Base-by-base conservation (phyloP, 805 yeast genomes). In the Spathaspora sp. region DNA sequence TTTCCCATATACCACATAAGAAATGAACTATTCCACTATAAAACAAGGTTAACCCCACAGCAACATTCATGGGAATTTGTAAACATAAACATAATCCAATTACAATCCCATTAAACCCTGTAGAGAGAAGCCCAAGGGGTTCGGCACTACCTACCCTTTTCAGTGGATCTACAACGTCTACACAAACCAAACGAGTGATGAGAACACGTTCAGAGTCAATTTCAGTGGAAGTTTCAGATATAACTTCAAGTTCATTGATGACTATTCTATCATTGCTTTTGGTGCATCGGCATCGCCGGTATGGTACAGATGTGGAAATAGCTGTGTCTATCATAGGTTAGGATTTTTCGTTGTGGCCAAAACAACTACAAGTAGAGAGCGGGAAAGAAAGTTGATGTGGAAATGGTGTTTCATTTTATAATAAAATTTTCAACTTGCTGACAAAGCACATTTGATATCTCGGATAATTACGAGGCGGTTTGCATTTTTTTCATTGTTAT, bases 1-100 rank as follows among this genome's bases (percentile, higher is more conserved):
- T 70, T 63, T 83, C 87, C 87, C 87, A 83, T 68, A 83, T 72
- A 26, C 88, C 89, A 16, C 86, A 86, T 32, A 78, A 64, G 18
- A 83, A 58, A 66, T 84, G 87, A 31, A 77, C 73, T 2, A 75
- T 58, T 9, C 89, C 88, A 48, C 88, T 88, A 56, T 83, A 83
- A 60, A 83, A 82, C 57, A 76, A 67, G 0, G 87, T 85, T 19
- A 75, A 58, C 14, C 83, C 82, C 26, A 82, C 78, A 48, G 82
- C 81, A 29, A 80, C 75, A 54, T 79, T 79, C 18, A 46, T 39
- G 1, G 44, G 17, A n/a, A 16, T 31, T 14, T n/a, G 17, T 14
- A 26, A 17, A 4, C 12, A 11, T 17, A 32, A 18, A 44, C 47
- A 44, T 18, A 46, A 46, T 3, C 49, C 49, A 6, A 31, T 20